Evolutionary conservation across 2,329 filamentous ascomycete genomes (phyloP).

Genomic region (Onygena corvina): DNA sequence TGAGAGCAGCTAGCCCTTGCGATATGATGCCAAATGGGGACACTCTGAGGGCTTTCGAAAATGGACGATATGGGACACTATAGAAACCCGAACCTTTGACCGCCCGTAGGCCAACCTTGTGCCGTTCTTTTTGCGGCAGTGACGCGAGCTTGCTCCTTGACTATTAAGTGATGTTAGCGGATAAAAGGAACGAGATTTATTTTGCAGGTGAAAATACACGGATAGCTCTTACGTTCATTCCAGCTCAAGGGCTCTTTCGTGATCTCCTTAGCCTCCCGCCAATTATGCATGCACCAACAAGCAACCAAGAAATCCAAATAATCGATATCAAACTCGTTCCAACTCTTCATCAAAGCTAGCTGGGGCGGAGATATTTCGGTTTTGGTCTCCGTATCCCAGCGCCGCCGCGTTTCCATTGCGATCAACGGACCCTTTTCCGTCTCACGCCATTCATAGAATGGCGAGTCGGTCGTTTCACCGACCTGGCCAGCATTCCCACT

Average conservation of each 20-base stretch:
- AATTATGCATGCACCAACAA: conserved; percentile 17
- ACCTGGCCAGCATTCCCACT: background rate
- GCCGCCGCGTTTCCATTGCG: conserved; percentile 14
- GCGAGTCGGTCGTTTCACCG: background rate
- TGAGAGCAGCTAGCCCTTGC: too few species aligned
- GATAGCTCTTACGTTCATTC: conserved; percentile 15
- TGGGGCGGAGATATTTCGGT: conserved; percentile 10
- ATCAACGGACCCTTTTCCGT: conserved; percentile 9
- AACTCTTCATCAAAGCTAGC: conserved; percentile 13
- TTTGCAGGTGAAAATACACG: background rate
- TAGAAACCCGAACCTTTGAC: background rate
- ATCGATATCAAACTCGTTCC: conserved; percentile 10
- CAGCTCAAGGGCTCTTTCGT: conserved; percentile 15
- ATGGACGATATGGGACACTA: too few species aligned
- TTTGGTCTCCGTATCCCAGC: conserved; percentile 15
- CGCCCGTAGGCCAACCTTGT: conserved; percentile 3
- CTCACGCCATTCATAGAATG: conserved; percentile 16
- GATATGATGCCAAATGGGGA: too few species aligned
- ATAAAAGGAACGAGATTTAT: background rate
- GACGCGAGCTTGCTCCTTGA: conserved; percentile 11
- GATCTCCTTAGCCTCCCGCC: conserved; percentile 16
- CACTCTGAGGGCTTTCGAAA: too few species aligned
- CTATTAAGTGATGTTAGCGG: conserved; percentile 2
- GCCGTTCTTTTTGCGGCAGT: conserved; percentile 8
- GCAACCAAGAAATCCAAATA: conserved; percentile 16